Base-by-base conservation (phyloP, 2,329 filamentous ascomycete genomes). In the Hypoxylon sp. region DNA sequence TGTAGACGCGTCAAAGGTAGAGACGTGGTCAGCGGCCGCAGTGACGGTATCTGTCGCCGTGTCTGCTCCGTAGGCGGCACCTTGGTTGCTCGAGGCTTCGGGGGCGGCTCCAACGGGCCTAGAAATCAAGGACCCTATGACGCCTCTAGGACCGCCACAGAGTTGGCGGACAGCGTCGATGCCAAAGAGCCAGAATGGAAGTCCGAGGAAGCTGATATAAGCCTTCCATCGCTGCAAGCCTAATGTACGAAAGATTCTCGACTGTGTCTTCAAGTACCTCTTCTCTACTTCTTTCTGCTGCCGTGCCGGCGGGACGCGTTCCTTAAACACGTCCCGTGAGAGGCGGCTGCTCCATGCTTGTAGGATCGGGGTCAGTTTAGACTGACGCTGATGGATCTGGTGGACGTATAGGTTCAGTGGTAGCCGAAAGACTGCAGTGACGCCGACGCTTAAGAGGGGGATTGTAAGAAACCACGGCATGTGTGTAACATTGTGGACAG, bases 391-490 rank as follows among this genome's bases (percentile, higher is more conserved):
- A 9, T 62, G 43, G 9, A 77, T 62, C 3, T 38, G 60, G 9
- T 70, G 72, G 3, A 69, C 55, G 67, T 83, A 79, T 53, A 77
- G 62, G 29, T 73, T 75, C 5, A 81, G 72, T 4, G 83, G 83
- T 3, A 83, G 68, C 11, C 83, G 76, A 56, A 80, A 66, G 43
- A 76, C 54, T 33, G 78, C 65, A 69, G 76, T 80, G 66, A 84
- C 70, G 41, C 72, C 69, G 2, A 84, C 58, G 5, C 81, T 81
- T 11, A 82, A 72, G n/a, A 82, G 72, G 3, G 83, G 82, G 42
- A 86, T 82, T 23, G 78, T 75, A 26, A 84, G 62, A 63, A 75
- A 84, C 83, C 83, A 86, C 1, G 83, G 82, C 1, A 80, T 67
- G 31, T 78, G 76, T 20, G 75, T 74, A 43, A 67, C 35, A 20